These are phyloP conservation scores for Lotus japonicus DNA, from an alignment of 306 rosid genomes.

Conservation along the genomic window DNA sequence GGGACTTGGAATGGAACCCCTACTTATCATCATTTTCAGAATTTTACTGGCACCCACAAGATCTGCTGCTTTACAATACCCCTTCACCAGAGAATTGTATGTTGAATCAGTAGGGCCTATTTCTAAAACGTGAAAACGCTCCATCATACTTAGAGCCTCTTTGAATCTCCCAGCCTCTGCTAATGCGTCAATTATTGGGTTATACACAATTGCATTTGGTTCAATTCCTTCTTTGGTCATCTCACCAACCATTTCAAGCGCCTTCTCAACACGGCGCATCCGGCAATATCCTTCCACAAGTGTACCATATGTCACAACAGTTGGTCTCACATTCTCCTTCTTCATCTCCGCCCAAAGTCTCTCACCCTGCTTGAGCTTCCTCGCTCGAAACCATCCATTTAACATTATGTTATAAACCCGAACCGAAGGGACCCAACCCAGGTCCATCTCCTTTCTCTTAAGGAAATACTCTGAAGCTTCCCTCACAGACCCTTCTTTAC, in stretches of 20 bases:
- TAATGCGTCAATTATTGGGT: slow-evolving; percentile 76
- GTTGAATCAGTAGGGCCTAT: slow-evolving; percentile 80
- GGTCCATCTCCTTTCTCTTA: slow-evolving; percentile 22
- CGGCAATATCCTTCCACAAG: slow-evolving; percentile 88
- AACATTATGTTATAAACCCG: slow-evolving; percentile 59
- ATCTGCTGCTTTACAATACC: slow-evolving; percentile 81
- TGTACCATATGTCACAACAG: slow-evolving; percentile 88
- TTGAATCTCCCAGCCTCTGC: slow-evolving; percentile 77
- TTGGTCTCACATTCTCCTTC: slow-evolving; percentile 57
- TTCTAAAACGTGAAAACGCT: slow-evolving; percentile 63
- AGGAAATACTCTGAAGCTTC: slow-evolving; percentile 33
- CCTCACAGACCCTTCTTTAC: slow-evolving; percentile 62
- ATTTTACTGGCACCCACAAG: slow-evolving; percentile 75
- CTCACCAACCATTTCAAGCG: slow-evolving; percentile 62
- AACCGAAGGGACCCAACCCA: slow-evolving; percentile 42
- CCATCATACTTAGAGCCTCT: slow-evolving; percentile 82
- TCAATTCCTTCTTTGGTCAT: slow-evolving; percentile 63
- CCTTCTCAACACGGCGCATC: slow-evolving; percentile 64
- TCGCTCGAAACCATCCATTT: slow-evolving; percentile 78
- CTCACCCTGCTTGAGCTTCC: slow-evolving; percentile 79
- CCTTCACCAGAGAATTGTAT: slow-evolving; percentile 76
- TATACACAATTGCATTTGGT: slow-evolving; percentile 74
- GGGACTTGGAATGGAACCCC: slow-evolving; percentile 62
- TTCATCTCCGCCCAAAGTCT: slow-evolving; percentile 80
- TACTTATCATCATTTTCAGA: slow-evolving; percentile 75